Percentiles rank a stretch among this genome's conserved stretches.
Conservation (phyloP, 2,329 filamentous ascomycete species). For the Tolypocladium guangdongense region DNA sequence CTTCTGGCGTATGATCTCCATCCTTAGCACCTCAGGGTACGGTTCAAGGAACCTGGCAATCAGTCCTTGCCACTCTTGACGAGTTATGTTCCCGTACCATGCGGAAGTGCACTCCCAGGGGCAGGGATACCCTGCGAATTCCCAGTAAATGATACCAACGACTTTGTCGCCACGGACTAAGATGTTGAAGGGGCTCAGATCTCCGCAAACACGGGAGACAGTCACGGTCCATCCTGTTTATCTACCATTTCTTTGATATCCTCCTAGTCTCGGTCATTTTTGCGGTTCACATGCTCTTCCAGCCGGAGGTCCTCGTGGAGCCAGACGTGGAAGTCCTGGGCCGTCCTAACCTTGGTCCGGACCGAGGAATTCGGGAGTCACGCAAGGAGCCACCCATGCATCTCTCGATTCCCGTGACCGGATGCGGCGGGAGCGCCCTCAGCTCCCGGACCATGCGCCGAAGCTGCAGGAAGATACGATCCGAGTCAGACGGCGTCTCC, state of each 20-base stretch:
- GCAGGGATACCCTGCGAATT: slow-evolving; percentile 18
- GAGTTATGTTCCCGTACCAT: slow-evolving; percentile 8
- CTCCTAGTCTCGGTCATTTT: slow-evolving; percentile 12
- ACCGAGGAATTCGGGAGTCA: slow-evolving; percentile 14
- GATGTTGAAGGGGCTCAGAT: slow-evolving; percentile 33
- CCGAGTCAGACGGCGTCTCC: slow-evolving; percentile 2
- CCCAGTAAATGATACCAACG: slow-evolving; percentile 30
- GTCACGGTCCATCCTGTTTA: slow-evolving; percentile 23
- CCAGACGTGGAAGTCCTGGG: slow-evolving; percentile 20
- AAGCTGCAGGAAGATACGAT: too few relatives aligned
- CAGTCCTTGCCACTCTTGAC: slow-evolving; percentile 24
- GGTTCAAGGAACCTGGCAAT: slow-evolving; percentile 25
- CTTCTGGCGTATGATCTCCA: slow-evolving; percentile 27
- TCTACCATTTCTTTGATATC: slow-evolving; percentile 21
- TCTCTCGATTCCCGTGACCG: slow-evolving; percentile 11
- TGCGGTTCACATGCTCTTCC: slow-evolving; percentile 7
- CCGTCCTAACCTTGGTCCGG: slow-evolving; percentile 9
- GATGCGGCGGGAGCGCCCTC: slow-evolving; percentile 2
- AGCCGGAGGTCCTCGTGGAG: slow-evolving; percentile 16
- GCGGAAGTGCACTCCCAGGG: slow-evolving; percentile 24
- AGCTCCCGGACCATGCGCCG: too few relatives aligned
- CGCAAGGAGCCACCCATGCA: slow-evolving; percentile 14
- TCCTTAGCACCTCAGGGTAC: slow-evolving; percentile 24
- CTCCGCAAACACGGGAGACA: slow-evolving; percentile 31
- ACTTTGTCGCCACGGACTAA: slow-evolving; percentile 27